These are phyloP conservation scores for Epithele typhae DNA, from an alignment of 768 basidiomycete genomes.

Conservation along the genomic window DNA sequence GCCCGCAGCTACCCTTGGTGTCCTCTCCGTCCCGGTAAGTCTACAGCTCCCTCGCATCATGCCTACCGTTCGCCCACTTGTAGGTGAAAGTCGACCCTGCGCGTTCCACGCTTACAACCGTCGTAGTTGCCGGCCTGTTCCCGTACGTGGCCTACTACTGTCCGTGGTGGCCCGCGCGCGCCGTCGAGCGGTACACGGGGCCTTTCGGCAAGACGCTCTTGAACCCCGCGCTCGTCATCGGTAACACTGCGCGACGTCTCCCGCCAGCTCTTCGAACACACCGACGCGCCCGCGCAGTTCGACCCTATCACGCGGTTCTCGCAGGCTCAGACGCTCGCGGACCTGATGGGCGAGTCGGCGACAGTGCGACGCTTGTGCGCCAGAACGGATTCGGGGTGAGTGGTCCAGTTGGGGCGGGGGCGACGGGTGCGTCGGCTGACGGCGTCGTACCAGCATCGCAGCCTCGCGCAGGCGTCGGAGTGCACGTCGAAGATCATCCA, in stretches of 20 bases:
- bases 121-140: slow-evolving; percentile 8
- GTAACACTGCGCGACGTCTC: slow-evolving; percentile 8
- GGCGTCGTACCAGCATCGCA: slow-evolving; percentile 3
- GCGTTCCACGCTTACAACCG: no score
- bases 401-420: no score
- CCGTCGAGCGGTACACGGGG: slow-evolving; percentile 18
- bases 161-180: slow-evolving; percentile 12
- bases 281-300: slow-evolving; percentile 3
- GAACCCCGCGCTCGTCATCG: slow-evolving; percentile 16
- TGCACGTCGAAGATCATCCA: slow-evolving; percentile 5
- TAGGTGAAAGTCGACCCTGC: no score
- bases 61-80: slow-evolving; percentile 6
- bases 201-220: slow-evolving; percentile 18
- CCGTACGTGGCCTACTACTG: slow-evolving; percentile 9
- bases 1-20: no score
- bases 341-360: slow-evolving; percentile 8
- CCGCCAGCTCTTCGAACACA: no score
- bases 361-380: slow-evolving; percentile 6
- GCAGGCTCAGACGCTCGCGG: slow-evolving; percentile 4
- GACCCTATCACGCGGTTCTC: slow-evolving; percentile 11
- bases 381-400: slow-evolving; percentile 12
- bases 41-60: no score
- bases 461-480: neutral
- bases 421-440: no score
- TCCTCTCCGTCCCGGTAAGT: no score